Evolutionary conservation across 2,329 filamentous ascomycete species (phyloP), one percentile per base, ranked within the genome.

Genomic region (Lanzia echinophila): DNA sequence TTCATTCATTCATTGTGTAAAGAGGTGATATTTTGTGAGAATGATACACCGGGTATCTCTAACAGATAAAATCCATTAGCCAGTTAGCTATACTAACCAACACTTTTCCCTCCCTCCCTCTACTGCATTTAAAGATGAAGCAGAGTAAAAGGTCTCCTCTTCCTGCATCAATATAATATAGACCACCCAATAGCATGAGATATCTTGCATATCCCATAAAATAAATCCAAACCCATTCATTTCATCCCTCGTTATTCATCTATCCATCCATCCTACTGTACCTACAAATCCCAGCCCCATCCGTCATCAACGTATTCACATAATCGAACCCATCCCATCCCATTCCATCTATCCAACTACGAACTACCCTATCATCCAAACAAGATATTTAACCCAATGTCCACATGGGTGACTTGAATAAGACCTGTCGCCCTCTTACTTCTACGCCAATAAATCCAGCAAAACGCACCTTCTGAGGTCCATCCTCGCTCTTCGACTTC

Each of bases 341-440:
- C 41, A 28, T 44, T 10, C 15, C 20, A 44, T 15, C 20, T 10
- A 42, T 11, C 17, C 12, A 20, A 11, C 6, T 12, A 13, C 11
- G 11, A n/a, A 5, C 4, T 36, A 36, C 15, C 34, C 24, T 28
- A 28, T 42, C 41, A 44, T 44, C 41, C 41, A 24, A 31, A 44
- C 20, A 33, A 33, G 32, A n/a, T n/a, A n/a, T 50, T 53, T 57
- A 74, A 50, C 65, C 66, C 56, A 84, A 60, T 11, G 77, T 77
- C 82, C 82, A 92, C 32, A 91, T 84, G 13, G 87, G 87, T 19
- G 88, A 85, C 72, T 90, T 90, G 57, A 82, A 73, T 63, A 92
- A 72, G 46, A 90, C 84, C 70, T 88, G 88, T 56, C 87, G 80
- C 20, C 87, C 86, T 58, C 86, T 75, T 7, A 92, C 87, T 70